Conservation (phyloP, 768 basidiomycete genomes). For the Naganishia kalamii region DNA sequence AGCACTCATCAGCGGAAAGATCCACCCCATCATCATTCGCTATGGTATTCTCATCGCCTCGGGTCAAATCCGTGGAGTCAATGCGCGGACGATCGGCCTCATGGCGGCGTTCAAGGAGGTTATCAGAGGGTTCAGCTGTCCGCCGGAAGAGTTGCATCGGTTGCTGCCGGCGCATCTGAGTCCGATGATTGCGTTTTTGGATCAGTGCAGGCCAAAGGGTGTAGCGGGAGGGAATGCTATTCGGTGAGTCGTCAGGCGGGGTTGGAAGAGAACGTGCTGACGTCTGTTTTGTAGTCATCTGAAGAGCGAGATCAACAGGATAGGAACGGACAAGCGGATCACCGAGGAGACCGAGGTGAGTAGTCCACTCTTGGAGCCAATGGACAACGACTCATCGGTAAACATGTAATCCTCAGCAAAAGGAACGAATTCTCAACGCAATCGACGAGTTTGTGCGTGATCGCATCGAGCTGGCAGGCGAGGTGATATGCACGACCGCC, state of each 20-base stretch:
- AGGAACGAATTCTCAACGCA: constrained; percentile 69
- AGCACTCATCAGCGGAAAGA: constrained; percentile 48
- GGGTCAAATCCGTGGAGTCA: constrained; percentile 88
- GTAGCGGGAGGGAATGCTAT: constrained; percentile 46
- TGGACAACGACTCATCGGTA: neutral
- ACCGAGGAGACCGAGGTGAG: constrained; percentile 78
- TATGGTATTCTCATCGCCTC: constrained; percentile 84
- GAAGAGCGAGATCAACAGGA: constrained; percentile 86
- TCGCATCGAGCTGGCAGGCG: constrained; percentile 83
- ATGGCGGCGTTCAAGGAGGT: constrained; percentile 87
- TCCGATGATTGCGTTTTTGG: constrained; percentile 34
- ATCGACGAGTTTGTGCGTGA: constrained; percentile 93
- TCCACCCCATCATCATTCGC: constrained; percentile 80
- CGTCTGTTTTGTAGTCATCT: constrained; percentile 59
- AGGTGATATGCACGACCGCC: constrained; percentile 83
- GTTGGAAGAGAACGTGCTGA: neutral
- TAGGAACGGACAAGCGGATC: constrained; percentile 73
- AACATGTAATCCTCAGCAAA: constrained; percentile 57
- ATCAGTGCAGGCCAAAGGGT: constrained; percentile 43
- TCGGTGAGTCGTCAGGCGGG: constrained; percentile 26
- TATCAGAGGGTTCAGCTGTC: constrained; percentile 38
- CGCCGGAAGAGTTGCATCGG: constrained; percentile 15
- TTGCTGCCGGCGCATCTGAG: constrained; percentile 33
- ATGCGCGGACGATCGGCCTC: constrained; percentile 90
- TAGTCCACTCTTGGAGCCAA: constrained; percentile 21